Evolutionary conservation across 208 protist genomes (phyloP), one percentile per base, ranked within the genome.

Genomic region (Entamoeba invadens): DNA sequence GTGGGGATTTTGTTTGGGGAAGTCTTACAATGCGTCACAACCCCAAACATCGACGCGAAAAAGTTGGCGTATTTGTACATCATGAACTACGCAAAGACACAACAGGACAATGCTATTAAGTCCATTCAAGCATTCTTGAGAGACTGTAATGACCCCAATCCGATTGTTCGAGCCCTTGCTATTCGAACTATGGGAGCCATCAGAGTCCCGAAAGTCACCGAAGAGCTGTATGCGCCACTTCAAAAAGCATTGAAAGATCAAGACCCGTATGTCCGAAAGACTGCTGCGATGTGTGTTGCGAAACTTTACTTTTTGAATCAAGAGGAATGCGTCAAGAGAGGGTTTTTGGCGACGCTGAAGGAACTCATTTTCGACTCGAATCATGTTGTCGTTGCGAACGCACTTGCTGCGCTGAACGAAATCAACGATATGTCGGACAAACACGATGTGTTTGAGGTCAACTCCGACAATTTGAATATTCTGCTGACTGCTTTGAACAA

Each of bases 21-120:
- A 93, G 98, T 99, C 14, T 93, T 99, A 44, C 97, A 98, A 46
- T 97, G 98, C 92, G 98, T 98, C 72, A 97, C 97, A 72, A 98
- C 98, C 4, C 95, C 95, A 10, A 97, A 99, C 95, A 94, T 99
- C 14, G 98, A 98, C 50, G 96, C 99, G 25, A 99, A 99, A 96
- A 99, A 99, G 92, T 96, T 99, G 3, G 97, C 98, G 0, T 99
- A 99, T 95, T 95, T 99, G 45, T 99, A 99, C 94, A 95, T 99
- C 10, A 98, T 99, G 94, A 98, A 99, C 94, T 99, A 99, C 95
- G 98, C 98, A 91, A 97, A 98, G 91, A 96, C 95, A n/a, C 97
- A 99, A 94, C 98, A 98, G 47, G 98, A 99, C 94, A 96, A 98
- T 72, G 98, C 98, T 72, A 98, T 99, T 87, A 95, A 99, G 44